phyloP scores from a whole-genome alignment of 83 land plant species.

The Isoetes engelmannii region DNA sequence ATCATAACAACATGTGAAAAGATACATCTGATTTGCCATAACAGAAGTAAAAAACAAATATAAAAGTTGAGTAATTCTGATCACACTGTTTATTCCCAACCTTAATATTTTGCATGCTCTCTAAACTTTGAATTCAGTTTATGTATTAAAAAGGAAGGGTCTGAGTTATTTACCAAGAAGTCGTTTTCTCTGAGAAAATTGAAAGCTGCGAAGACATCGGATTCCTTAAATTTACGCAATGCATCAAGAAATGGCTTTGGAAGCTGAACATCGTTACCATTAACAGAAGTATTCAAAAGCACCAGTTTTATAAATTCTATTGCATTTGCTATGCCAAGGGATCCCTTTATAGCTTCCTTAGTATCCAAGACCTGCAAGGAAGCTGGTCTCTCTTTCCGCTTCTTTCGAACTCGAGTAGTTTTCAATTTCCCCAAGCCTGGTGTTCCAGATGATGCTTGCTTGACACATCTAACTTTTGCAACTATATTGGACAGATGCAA shows the following conservation, averaged over 20 bases:
- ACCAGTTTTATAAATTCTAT: conserved; percentile 85
- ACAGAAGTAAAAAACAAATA: background rate
- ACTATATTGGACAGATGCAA: too few relatives aligned
- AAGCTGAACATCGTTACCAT: conserved; percentile 34
- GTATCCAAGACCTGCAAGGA: background rate
- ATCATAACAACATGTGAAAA: background rate
- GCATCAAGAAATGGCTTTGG: conserved; percentile 58
- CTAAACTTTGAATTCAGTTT: background rate
- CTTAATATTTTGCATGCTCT: background rate
- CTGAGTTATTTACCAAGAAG: conserved; percentile 52
- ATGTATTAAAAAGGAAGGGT: background rate
- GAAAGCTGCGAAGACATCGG: conserved; percentile 80
- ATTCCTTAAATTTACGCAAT: conserved; percentile 56
- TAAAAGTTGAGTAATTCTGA: background rate
- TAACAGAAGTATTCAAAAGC: conserved; percentile 50
- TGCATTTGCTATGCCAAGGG: conserved; percentile 86
- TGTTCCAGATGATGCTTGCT: too few relatives aligned
- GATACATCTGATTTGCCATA: background rate
- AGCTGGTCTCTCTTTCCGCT: background rate
- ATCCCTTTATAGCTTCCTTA: conserved; percentile 39
- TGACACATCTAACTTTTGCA: too few relatives aligned
- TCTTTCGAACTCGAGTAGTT: too few relatives aligned
- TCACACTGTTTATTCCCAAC: background rate
- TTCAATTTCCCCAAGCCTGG: too few relatives aligned
- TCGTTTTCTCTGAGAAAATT: conserved; percentile 66